Percentiles rank a stretch among this genome's conserved stretches.
These are phyloP conservation scores for Spergularia azorica DNA, from an alignment of 179 eudicot species.

Conservation along the genomic window DNA sequence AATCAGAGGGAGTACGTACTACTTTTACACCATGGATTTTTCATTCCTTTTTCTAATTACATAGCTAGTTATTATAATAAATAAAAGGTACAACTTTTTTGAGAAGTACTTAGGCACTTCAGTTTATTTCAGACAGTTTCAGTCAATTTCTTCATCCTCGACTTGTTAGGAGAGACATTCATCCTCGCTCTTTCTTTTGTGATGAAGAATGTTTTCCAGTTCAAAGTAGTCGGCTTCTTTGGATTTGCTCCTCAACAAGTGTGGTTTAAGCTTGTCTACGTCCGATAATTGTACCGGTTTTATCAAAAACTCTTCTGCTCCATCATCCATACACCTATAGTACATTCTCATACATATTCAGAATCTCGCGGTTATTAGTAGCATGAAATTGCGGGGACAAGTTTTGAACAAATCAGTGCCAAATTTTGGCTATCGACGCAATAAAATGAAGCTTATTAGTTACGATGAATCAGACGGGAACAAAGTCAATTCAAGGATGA, in stretches of 20 bases:
- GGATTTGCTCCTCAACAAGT: conserved; percentile 25
- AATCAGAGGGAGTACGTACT: too few relatives aligned
- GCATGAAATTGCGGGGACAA: not conserved
- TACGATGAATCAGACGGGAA: too few relatives aligned
- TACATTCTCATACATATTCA: not conserved
- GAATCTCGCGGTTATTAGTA: too few relatives aligned
- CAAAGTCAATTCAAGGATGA: too few relatives aligned
- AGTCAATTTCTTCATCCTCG: conserved; percentile 19
- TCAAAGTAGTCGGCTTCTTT: conserved; percentile 18
- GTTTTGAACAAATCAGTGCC: not conserved
- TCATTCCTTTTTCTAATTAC: too few relatives aligned
- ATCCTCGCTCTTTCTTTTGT: conserved; percentile 31
- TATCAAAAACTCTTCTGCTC: conserved; percentile 38
- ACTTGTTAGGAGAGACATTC: conserved; percentile 30
- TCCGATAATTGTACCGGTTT: conserved; percentile 39
- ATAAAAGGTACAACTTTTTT: too few relatives aligned
- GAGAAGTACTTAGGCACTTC: too few relatives aligned
- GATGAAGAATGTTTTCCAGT: not conserved
- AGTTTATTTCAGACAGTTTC: not conserved
- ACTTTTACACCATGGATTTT: too few relatives aligned
- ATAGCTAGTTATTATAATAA: too few relatives aligned
- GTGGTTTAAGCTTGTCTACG: conserved; percentile 35
- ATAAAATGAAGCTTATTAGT: too few relatives aligned
- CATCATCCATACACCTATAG: conserved; percentile 33
- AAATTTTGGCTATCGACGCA: too few relatives aligned